Evolutionary conservation across 2,329 filamentous ascomycete species (phyloP).

Genomic region (Aspergillus felis): DNA sequence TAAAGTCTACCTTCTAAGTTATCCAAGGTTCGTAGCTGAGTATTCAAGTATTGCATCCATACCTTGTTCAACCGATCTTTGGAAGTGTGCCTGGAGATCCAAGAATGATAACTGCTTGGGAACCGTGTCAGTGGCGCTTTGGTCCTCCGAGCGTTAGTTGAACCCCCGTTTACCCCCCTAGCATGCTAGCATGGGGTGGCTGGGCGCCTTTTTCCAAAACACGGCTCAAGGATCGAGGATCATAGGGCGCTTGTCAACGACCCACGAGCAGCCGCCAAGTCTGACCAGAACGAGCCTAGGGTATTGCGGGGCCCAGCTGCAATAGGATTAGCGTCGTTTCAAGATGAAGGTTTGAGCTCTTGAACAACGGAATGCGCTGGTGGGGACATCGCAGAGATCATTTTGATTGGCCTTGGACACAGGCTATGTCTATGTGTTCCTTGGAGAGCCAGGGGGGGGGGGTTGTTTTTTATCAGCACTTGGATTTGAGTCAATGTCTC

Average conservation of each 20-base stretch:
- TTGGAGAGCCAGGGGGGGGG: neutral
- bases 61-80: neutral
- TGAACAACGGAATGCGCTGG: neutral
- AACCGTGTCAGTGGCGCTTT: neutral
- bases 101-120: neutral
- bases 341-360: constrained; percentile 11
- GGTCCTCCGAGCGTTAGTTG: neutral
- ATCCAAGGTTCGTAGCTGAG: no score
- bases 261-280: constrained; percentile 10
- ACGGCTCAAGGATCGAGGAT: constrained; percentile 7
- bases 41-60: no score
- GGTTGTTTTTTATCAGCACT: neutral
- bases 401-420: neutral
- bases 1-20: no score
- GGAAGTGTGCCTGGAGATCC: neutral
- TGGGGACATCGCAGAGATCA: neutral
- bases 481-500: neutral
- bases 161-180: no score
- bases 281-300: constrained; percentile 3
- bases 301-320: constrained; percentile 6
- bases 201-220: neutral
- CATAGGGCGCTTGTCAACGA: constrained; percentile 7
- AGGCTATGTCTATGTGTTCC: neutral
- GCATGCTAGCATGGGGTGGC: neutral
- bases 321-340: constrained; percentile 16